Base-by-base conservation (phyloP, 768 basidiomycete species). In the Tephrocybe sp. region DNA sequence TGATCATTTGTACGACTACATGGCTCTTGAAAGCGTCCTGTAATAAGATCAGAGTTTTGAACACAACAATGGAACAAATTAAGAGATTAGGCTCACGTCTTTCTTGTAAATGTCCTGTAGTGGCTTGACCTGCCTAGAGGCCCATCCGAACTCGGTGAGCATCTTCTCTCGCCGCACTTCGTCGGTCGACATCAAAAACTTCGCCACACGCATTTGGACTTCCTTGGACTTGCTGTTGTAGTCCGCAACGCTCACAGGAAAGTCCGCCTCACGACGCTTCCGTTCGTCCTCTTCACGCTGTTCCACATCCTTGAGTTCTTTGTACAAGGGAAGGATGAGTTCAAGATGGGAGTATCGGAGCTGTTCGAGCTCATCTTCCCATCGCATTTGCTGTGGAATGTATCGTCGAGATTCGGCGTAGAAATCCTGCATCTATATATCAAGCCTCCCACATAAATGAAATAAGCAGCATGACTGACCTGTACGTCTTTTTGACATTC, bases 81-180 rank as follows among this genome's bases (percentile, higher is more conserved):
- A 17, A 26, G 5, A 17, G 10, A 23, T 3, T n/a, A n/a, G n/a
- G 64, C 77, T 55, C 56, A 83, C 79, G 54, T 77, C 72, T 25
- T 61, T 59, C 30, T 68, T 60, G 58, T 73, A 81, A 3, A 65
- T 63, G 0, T 70, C 62, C 32, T 67, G 54, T 37, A 85, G 67
- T 2, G 78, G 73, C 12, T 68, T 57, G 17, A 77, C 76, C 47
- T 78, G 75, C 34, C 74, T 69, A 66, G 68, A 80, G 0, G 73
- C 71, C 84, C 84, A 86, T 0, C 68, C 65, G 60, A 69, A 84
- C 46, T 80, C 71, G 24, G 54, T 58, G 61, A 76, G 58, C 71
- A 80, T 76, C 58, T 54, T 74, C 47, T 85, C 83, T 54, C 74
- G 69, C 28, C 65, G 68, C 5, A 40, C 32, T 8, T 46, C 39